Percentiles rank a stretch among this genome's conserved stretches.
Evolutionary conservation across 2,329 filamentous ascomycete genomes (phyloP).

Genomic region (Zasmidium cellare): DNA sequence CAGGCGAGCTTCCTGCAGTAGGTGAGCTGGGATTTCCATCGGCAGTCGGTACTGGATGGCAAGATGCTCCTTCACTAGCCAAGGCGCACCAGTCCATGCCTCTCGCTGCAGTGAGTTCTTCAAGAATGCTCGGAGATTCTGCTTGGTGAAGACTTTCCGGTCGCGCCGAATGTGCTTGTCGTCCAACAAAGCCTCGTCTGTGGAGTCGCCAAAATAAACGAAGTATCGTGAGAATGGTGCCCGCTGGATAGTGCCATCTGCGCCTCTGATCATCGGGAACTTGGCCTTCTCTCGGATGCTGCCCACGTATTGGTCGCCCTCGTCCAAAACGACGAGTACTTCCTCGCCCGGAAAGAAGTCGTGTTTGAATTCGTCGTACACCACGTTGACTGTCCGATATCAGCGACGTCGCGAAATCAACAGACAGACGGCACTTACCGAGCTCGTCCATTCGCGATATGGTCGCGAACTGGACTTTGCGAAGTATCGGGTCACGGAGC

Average conservation of each 20-base stretch:
- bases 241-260: slow-evolving; percentile 69
- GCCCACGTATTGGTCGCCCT: slow-evolving; percentile 62
- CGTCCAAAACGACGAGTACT: slow-evolving; percentile 70
- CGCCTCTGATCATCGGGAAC: slow-evolving; percentile 59
- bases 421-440: slow-evolving; percentile 45
- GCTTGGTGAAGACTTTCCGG: slow-evolving; percentile 89
- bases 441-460: slow-evolving; percentile 85
- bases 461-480: slow-evolving; percentile 87
- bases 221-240: slow-evolving; percentile 75
- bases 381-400: slow-evolving; percentile 47
- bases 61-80: slow-evolving; percentile 86
- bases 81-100: slow-evolving; percentile 93
- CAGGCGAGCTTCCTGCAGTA: slow-evolving; percentile 74
- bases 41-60: slow-evolving; percentile 83
- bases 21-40: slow-evolving; percentile 78
- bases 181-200: slow-evolving; percentile 75
- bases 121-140: slow-evolving; percentile 88
- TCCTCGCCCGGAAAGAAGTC: slow-evolving; percentile 90
- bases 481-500: slow-evolving; percentile 84
- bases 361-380: slow-evolving; percentile 70
- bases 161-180: slow-evolving; percentile 82
- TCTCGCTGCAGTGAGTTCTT: slow-evolving; percentile 92
- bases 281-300: slow-evolving; percentile 82
- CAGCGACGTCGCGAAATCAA: background rate
- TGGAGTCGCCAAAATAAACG: slow-evolving; percentile 67